phyloP scores from a whole-genome alignment of 225 moss, liverwort and hornwort genomes.

The Marchantia paleacea region DNA sequence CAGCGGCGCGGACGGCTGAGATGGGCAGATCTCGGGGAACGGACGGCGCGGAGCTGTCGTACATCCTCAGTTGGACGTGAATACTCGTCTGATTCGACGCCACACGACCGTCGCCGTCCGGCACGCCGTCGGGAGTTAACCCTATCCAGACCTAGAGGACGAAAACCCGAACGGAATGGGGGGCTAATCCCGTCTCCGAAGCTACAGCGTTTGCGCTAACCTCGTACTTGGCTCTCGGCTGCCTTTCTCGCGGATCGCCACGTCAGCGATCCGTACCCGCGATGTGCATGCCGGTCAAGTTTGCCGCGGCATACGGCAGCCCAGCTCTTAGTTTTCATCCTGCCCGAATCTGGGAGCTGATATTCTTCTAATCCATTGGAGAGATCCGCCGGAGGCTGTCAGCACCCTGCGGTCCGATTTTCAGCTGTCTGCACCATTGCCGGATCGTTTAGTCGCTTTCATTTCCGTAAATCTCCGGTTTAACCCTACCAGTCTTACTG shows the following conservation, averaged over 20 bases:
- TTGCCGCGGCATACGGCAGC: background rate
- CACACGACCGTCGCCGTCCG: background rate
- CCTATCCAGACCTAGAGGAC: background rate
- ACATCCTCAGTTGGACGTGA: background rate
- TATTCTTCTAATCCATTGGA: constrained; percentile 1
- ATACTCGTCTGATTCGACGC: background rate
- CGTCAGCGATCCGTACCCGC: background rate
- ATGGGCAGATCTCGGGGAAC: background rate
- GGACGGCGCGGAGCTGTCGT: background rate
- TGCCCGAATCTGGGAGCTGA: background rate
- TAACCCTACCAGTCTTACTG: background rate
- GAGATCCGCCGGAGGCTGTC: background rate
- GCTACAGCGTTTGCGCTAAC: background rate
- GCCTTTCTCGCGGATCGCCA: background rate
- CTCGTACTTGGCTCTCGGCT: background rate
- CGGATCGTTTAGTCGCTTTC: background rate
- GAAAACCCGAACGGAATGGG: background rate
- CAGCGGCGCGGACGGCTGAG: background rate
- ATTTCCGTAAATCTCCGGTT: background rate
- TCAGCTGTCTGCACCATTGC: constrained; percentile 11
- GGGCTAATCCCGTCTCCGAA: background rate
- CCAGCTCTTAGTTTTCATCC: background rate
- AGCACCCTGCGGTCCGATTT: background rate
- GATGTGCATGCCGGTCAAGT: constrained; percentile 1
- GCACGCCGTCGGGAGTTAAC: background rate